These are phyloP conservation scores for Starmerella powellii DNA, from an alignment of 805 yeast genomes.

Conservation along the genomic window DNA sequence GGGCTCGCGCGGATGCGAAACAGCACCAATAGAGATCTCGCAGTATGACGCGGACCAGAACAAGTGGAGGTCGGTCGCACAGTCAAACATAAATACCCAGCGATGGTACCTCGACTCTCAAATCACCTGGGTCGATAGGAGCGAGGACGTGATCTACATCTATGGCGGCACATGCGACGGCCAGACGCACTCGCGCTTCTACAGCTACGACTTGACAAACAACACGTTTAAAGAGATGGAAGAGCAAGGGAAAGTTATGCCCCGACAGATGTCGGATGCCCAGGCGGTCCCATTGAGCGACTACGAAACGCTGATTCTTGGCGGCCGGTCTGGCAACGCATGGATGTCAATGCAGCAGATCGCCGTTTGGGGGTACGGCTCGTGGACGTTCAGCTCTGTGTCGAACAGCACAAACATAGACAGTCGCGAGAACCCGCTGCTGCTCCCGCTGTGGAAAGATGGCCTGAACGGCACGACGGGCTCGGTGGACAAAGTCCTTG, in stretches of 20 bases:
- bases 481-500: slow-evolving; percentile 31
- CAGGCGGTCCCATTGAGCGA: slow-evolving; percentile 15
- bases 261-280: slow-evolving; percentile 23
- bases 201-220: slow-evolving; percentile 19
- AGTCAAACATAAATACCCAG: slow-evolving; percentile 12
- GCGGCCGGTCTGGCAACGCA: slow-evolving; percentile 50
- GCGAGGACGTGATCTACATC: slow-evolving; percentile 21
- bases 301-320: slow-evolving; percentile 35
- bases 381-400: slow-evolving; percentile 49
- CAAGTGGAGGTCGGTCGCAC: slow-evolving; percentile 22
- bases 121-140: slow-evolving; percentile 24
- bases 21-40: slow-evolving; percentile 22
- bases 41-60: slow-evolving; percentile 14
- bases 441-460: slow-evolving; percentile 41
- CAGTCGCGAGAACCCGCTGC: slow-evolving; percentile 42
- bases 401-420: slow-evolving; percentile 33
- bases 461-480: slow-evolving; percentile 12
- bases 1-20: slow-evolving; percentile 22
- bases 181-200: slow-evolving; percentile 18
- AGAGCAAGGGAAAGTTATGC: slow-evolving; percentile 15
- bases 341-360: slow-evolving; percentile 66
- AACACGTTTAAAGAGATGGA: slow-evolving; percentile 12
- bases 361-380: slow-evolving; percentile 56
- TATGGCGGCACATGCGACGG: slow-evolving; percentile 27
- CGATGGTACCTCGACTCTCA: slow-evolving; percentile 22